A percentile compares a stretch with the other conserved stretches of the same genome.
These are phyloP conservation scores for Eimeria brunetti DNA, from an alignment of 169 alveolate genomes.

Conservation along the genomic window DNA sequence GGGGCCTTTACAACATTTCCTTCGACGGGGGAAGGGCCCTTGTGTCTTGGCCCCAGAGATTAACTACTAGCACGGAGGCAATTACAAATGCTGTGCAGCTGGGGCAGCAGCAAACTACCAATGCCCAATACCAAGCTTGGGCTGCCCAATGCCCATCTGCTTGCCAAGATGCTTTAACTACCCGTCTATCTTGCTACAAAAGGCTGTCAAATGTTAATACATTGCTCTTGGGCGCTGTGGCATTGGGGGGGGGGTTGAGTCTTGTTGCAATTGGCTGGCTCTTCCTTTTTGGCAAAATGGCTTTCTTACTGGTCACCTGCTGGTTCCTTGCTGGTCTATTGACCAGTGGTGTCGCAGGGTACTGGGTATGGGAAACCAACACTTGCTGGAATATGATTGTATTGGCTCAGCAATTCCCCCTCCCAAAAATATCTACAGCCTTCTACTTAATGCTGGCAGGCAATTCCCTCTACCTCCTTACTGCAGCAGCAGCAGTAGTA, in stretches of 20 bases:
- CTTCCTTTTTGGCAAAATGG: slow-evolving; percentile 51
- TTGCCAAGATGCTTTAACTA: slow-evolving; percentile 74
- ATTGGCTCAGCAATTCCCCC: slow-evolving; percentile 46
- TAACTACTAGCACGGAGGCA: slow-evolving; percentile 1
- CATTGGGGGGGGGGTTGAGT: slow-evolving; percentile 16
- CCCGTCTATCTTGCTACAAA: slow-evolving; percentile 69
- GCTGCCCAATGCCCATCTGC: slow-evolving; percentile 78
- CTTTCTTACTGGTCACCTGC: slow-evolving; percentile 4
- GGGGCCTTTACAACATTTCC: slow-evolving; percentile 61
- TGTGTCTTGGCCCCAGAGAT: slow-evolving; percentile 57
- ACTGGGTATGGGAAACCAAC: slow-evolving; percentile 57
- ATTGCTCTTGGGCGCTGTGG: slow-evolving; percentile 19
- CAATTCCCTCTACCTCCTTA: background rate
- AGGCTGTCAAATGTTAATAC: slow-evolving; percentile 43
- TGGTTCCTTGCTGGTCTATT: slow-evolving; percentile 7
- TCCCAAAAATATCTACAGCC: slow-evolving; percentile 1
- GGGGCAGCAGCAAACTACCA: slow-evolving; percentile 60
- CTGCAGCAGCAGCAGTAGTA: background rate
- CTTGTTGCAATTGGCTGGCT: slow-evolving; percentile 60
- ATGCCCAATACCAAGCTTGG: slow-evolving; percentile 71
- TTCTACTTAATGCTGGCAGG: slow-evolving; percentile 2
- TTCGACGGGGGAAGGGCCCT: slow-evolving; percentile 38
- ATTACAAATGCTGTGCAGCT: slow-evolving; percentile 27
- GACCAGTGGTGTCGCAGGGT: slow-evolving; percentile 13
- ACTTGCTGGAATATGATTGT: slow-evolving; percentile 53